A percentile compares a stretch with the other conserved stretches of the same genome.
These are phyloP conservation scores for Coemansia sp. DNA, from an alignment of 192 early-diverging fungal species.

Conservation along the genomic window DNA sequence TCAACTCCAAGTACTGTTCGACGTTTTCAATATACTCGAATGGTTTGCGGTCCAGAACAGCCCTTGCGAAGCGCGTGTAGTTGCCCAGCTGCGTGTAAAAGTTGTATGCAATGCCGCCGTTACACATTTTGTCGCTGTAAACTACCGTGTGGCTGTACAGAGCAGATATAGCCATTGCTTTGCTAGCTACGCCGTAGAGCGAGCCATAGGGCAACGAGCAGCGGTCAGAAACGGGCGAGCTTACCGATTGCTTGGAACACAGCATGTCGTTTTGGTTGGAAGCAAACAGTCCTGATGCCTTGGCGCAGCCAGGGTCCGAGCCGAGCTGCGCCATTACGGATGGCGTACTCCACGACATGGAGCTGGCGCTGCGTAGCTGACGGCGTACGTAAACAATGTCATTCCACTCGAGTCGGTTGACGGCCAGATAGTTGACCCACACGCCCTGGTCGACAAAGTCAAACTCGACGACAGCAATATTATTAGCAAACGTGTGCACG, in stretches of 20 bases:
- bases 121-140: slow-evolving; percentile 18
- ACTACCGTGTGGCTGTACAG: slow-evolving; percentile 29
- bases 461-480: slow-evolving; percentile 29
- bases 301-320: slow-evolving; percentile 9
- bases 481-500: slow-evolving; percentile 14
- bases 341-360: slow-evolving; percentile 11
- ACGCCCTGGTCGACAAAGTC: slow-evolving; percentile 15
- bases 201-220: slow-evolving; percentile 38
- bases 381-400: slow-evolving; percentile 21
- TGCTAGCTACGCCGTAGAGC: slow-evolving; percentile 16
- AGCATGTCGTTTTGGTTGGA: slow-evolving; percentile 16
- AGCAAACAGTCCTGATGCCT: slow-evolving; percentile 13
- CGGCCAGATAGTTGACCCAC: slow-evolving; percentile 28
- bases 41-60: slow-evolving; percentile 22
- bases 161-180: slow-evolving; percentile 17
- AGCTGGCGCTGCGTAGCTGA: background rate
- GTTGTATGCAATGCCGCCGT: slow-evolving; percentile 10
- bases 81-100: slow-evolving; percentile 27
- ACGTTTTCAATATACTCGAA: slow-evolving; percentile 21
- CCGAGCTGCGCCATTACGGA: background rate
- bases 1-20: background rate
- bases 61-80: slow-evolving; percentile 9
- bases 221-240: background rate
- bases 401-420: slow-evolving; percentile 26
- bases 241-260: slow-evolving; percentile 15